Evolutionary conservation across 441 rosid genomes (phyloP).

Genomic region (Euphorbia celastroides): DNA sequence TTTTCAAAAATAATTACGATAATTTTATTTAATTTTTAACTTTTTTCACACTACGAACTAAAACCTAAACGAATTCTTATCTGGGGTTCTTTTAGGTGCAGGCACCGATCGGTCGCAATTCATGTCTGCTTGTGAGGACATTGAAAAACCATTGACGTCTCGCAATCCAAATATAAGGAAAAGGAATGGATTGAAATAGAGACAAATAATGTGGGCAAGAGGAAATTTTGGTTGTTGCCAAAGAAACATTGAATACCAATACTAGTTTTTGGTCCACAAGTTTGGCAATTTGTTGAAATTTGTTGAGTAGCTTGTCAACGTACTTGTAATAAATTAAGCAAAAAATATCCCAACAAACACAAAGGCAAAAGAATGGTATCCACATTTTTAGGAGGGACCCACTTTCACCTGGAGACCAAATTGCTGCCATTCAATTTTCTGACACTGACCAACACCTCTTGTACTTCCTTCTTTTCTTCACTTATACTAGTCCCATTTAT

Average conservation of each 20-base stretch:
- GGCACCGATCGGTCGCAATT: too few species aligned
- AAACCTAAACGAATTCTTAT: too few species aligned
- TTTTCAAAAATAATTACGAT: too few species aligned
- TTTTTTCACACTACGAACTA: too few species aligned
- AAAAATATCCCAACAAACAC: not conserved
- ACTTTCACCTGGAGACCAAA: constrained; percentile 4
- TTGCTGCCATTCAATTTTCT: constrained; percentile 3
- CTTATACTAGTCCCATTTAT: too few species aligned
- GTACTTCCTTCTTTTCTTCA: too few species aligned
- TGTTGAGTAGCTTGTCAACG: not conserved
- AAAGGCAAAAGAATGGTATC: not conserved
- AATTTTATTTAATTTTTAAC: too few species aligned
- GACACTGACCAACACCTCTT: constrained; percentile 12
- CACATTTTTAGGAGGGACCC: constrained; percentile 16
- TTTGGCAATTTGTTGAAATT: not conserved
- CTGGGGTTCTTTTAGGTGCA: too few species aligned
- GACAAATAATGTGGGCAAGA: not conserved
- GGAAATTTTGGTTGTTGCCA: not conserved
- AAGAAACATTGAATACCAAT: not conserved
- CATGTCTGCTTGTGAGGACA: too few species aligned
- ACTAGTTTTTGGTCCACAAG: constrained; percentile 6
- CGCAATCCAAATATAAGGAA: too few species aligned
- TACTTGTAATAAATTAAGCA: not conserved
- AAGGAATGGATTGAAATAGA: too few species aligned
- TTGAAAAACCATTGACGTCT: too few species aligned